Percentiles rank a stretch among this genome's conserved stretches.
Conservation (phyloP, 768 basidiomycete genomes). For the Amanita subjunquillea region DNA sequence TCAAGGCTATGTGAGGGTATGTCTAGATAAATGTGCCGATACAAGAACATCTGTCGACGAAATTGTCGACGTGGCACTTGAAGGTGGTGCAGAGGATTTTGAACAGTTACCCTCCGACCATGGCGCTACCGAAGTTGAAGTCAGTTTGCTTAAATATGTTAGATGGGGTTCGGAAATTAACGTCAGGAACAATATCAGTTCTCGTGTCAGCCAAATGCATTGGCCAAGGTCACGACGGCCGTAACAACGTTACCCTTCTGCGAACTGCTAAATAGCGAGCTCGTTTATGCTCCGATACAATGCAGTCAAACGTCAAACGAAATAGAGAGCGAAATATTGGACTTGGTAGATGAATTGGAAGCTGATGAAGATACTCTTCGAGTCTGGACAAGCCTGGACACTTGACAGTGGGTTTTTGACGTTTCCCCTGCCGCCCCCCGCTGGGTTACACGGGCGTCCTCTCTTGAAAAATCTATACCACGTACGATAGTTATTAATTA, state of each 20-base stretch:
- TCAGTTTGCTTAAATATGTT: neutral
- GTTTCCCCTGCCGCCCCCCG: neutral
- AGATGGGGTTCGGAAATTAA: neutral
- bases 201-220: conserved; percentile 29
- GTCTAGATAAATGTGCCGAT: conserved; percentile 22
- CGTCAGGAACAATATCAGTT: conserved; percentile 21
- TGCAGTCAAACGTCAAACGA: conserved; percentile 27
- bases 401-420: conserved; percentile 1
- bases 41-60: conserved; percentile 17
- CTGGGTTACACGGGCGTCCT: no score
- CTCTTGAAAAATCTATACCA: no score
- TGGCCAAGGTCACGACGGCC: conserved; percentile 27
- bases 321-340: conserved; percentile 25
- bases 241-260: conserved; percentile 17
- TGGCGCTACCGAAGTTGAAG: conserved; percentile 14
- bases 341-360: conserved; percentile 42
- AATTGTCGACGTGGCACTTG: conserved; percentile 30
- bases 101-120: conserved; percentile 21
- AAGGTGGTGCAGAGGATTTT: conserved; percentile 35
- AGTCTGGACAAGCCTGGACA: conserved; percentile 46
- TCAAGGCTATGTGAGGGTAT: conserved; percentile 40
- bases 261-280: conserved; percentile 34
- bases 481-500: no score
- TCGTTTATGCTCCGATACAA: conserved; percentile 45
- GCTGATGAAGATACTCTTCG: conserved; percentile 46